Evolutionary conservation across 495 filamentous ascomycete species (phyloP).

Genomic region (Talaromyces wortmannii): DNA sequence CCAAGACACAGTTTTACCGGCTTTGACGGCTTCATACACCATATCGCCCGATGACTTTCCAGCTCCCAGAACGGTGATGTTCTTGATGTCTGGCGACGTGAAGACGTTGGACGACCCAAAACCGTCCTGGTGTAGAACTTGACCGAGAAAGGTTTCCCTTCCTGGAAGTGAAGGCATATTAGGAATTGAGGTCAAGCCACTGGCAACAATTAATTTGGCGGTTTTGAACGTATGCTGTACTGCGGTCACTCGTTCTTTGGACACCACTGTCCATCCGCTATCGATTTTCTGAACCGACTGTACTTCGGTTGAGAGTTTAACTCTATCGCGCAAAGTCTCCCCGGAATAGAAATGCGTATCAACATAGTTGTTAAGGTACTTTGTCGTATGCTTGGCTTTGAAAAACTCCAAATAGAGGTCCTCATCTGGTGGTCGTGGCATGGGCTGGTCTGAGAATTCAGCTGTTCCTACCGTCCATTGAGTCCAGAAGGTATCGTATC

Average conservation of each 20-base stretch:
- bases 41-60: conserved; percentile 41
- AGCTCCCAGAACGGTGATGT: conserved; percentile 28
- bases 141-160: conserved; percentile 15
- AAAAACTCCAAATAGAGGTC: conserved; percentile 24
- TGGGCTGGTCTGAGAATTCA: conserved; percentile 30
- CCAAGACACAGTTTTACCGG: conserved; percentile 24
- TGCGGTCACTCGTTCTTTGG: conserved; percentile 6
- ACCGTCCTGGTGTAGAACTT: conserved; percentile 31
- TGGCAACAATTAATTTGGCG: conserved; percentile 35
- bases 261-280: conserved; percentile 16
- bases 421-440: conserved; percentile 18
- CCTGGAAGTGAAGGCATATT: conserved; percentile 22
- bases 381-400: conserved; percentile 27
- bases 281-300: conserved; percentile 14
- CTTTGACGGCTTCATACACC: conserved; percentile 27
- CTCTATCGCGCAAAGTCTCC: conserved; percentile 11
- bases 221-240: conserved; percentile 4
- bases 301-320: conserved; percentile 10
- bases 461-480: conserved; percentile 26
- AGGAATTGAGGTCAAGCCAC: conserved; percentile 31
- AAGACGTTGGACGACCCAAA: conserved; percentile 18
- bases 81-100: conserved; percentile 5
- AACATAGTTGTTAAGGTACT: conserved; percentile 36
- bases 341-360: conserved; percentile 19
- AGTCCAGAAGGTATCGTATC: conserved; percentile 25